Conservation (phyloP, 2,329 filamentous ascomycete genomes). For the Mycosphaerella sp. region DNA sequence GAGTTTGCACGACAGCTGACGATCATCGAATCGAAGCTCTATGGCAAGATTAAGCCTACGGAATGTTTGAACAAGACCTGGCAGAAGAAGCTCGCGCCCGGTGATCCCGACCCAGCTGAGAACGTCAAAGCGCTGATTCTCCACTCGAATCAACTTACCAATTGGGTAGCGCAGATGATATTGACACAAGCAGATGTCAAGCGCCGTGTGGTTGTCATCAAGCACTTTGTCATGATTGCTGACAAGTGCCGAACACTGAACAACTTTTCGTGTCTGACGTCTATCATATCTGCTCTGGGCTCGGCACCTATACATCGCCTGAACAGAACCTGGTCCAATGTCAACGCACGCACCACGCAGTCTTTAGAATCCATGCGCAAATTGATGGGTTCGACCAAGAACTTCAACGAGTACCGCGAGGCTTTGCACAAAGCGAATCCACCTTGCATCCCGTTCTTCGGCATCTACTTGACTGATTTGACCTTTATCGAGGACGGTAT, state of each 20-base stretch:
- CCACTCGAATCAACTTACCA: constrained; percentile 97
- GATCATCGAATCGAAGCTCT: constrained; percentile 90
- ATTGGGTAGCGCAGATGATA: constrained; percentile 99
- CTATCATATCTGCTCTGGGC: constrained; percentile 91
- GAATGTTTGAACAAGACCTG: constrained; percentile 98
- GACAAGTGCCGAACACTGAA: constrained; percentile 93
- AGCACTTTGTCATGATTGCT: constrained; percentile 93
- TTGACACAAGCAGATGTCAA: constrained; percentile 89
- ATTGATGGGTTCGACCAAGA: constrained; percentile 95
- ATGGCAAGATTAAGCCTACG: constrained; percentile 90
- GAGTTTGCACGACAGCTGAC: constrained; percentile 98
- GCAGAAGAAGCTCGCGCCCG: constrained; percentile 87
- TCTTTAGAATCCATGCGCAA: constrained; percentile 86
- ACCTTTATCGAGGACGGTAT: constrained; percentile 99
- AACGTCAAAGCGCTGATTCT: constrained; percentile 96
- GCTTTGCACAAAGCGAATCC: constrained; percentile 87
- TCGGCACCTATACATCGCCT: constrained; percentile 93
- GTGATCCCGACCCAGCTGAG: constrained; percentile 75
- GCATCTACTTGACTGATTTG: constrained; percentile 95
- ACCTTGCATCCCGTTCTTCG: constrained; percentile 97
- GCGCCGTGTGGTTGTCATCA: constrained; percentile 94
- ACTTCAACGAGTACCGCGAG: constrained; percentile 95
- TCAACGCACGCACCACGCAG: constrained; percentile 74
- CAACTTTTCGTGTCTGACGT: constrained; percentile 96
- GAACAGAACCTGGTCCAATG: constrained; percentile 88